A percentile compares a stretch with the other conserved stretches of the same genome.
Evolutionary conservation across 169 alveolate species (phyloP).

Genomic region (Amoebophrya sp.): DNA sequence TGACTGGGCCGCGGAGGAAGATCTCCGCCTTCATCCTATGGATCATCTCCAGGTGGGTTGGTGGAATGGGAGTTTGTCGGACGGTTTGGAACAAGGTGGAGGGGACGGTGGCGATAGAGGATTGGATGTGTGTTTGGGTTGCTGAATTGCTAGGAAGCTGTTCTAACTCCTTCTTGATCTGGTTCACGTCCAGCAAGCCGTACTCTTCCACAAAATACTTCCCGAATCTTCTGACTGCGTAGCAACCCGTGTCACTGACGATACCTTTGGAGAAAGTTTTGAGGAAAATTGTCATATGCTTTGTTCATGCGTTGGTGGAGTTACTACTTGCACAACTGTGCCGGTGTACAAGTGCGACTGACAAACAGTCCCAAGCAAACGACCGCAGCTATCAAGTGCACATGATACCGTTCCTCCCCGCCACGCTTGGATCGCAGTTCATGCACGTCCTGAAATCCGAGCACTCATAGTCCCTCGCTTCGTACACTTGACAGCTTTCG

Average conservation of each 20-base stretch:
- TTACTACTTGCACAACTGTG: too few relatives aligned
- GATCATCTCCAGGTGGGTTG: background rate
- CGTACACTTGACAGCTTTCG: slow-evolving; percentile 59
- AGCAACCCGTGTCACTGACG: background rate
- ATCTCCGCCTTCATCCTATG: slow-evolving; percentile 63
- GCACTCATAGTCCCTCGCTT: slow-evolving; percentile 55
- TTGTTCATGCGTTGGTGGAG: too few relatives aligned
- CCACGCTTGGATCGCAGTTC: slow-evolving; percentile 45
- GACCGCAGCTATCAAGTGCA: too few relatives aligned
- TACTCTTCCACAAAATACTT: slow-evolving; percentile 56
- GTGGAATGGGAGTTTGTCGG: too few relatives aligned
- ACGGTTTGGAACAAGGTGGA: too few relatives aligned
- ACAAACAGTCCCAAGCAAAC: too few relatives aligned
- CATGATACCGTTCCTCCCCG: background rate
- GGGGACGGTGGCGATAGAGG: too few relatives aligned
- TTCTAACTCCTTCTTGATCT: background rate
- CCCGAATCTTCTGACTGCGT: slow-evolving; percentile 8
- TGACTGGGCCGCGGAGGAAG: slow-evolving; percentile 61
- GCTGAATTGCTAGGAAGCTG: too few relatives aligned
- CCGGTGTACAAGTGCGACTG: too few relatives aligned
- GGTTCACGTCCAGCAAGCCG: slow-evolving; percentile 44
- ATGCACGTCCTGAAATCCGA: slow-evolving; percentile 54
- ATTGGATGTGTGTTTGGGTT: too few relatives aligned
- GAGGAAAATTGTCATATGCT: too few relatives aligned
- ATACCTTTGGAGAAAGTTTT: background rate